Evolutionary conservation across 2,329 filamentous ascomycete genomes (phyloP).

Genomic region (Aspergillus sclerotialis): DNA sequence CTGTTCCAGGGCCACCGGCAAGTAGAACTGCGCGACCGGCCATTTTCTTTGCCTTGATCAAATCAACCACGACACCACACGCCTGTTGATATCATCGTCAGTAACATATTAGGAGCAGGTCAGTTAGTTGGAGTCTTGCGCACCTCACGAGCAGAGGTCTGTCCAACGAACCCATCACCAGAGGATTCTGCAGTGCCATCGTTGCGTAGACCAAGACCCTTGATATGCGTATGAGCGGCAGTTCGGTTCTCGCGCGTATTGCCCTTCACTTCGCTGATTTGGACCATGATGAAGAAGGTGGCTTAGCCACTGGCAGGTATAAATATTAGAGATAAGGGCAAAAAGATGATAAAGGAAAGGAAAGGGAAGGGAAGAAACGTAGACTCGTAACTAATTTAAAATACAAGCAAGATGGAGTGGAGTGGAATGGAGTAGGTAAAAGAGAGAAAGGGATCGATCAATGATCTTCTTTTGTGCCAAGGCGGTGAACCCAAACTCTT

Average conservation of each 20-base stretch:
- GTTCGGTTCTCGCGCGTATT: conserved; percentile 93
- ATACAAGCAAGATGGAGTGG: neutral
- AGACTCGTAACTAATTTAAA: conserved; percentile 2
- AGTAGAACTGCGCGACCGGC: conserved; percentile 87
- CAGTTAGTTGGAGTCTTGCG: conserved; percentile 13
- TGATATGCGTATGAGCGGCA: conserved; percentile 96
- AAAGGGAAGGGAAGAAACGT: conserved; percentile 7
- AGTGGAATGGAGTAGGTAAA: neutral
- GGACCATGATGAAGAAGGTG: conserved; percentile 56
- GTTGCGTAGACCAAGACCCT: conserved; percentile 75
- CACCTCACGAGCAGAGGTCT: conserved; percentile 82
- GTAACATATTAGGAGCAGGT: neutral
- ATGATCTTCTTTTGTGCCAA: conserved; percentile 13
- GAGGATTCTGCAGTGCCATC: conserved; percentile 81
- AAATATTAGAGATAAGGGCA: conserved; percentile 3
- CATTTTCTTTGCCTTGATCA: conserved; percentile 97
- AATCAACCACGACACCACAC: conserved; percentile 89
- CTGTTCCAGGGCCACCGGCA: conserved; percentile 89
- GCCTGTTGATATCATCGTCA: conserved; percentile 51
- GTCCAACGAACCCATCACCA: conserved; percentile 80
- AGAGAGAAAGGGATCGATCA: conserved; percentile 13
- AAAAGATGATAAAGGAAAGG: neutral
- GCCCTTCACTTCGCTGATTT: conserved; percentile 91
- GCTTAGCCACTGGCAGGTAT: conserved; percentile 16
- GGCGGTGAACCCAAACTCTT: conserved; percentile 28